Percentiles rank a stretch among this genome's conserved stretches.
These are phyloP conservation scores for Carex kokanica DNA, from an alignment of 176 grass and related monocot species.

Conservation along the genomic window DNA sequence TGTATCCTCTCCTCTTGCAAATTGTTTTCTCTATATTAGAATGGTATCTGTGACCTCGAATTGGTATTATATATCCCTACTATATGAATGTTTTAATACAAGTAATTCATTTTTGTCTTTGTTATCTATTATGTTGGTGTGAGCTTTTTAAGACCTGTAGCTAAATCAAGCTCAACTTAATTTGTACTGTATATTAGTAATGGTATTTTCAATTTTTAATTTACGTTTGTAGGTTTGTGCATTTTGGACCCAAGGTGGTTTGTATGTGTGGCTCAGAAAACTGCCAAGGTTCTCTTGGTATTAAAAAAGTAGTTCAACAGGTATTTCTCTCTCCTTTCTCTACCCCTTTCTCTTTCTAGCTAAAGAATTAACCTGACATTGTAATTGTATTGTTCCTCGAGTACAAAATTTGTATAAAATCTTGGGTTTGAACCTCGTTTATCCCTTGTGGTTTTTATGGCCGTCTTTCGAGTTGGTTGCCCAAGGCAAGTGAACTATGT, in stretches of 20 bases:
- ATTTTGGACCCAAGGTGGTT: constrained; percentile 81
- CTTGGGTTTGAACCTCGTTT: background rate
- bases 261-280: constrained; percentile 67
- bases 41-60: background rate
- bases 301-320: constrained; percentile 46
- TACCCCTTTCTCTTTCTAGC: background rate
- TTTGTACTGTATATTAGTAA: background rate
- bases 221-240: constrained; percentile 68
- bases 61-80: background rate
- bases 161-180: background rate
- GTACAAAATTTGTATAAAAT: background rate
- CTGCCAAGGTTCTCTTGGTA: constrained; percentile 86
- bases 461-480: background rate
- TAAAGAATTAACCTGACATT: background rate
- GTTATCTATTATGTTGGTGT: background rate
- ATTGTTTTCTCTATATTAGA: background rate
- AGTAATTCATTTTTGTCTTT: background rate
- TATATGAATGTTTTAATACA: background rate
- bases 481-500: background rate
- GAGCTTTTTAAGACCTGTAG: background rate
- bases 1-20: background rate
- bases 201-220: background rate
- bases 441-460: background rate
- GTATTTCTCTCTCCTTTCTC: background rate
- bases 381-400: background rate